Percentiles rank a stretch among this genome's conserved stretches.
Evolutionary conservation across 768 basidiomycete genomes (phyloP).

Genomic region (Suillus plorans): DNA sequence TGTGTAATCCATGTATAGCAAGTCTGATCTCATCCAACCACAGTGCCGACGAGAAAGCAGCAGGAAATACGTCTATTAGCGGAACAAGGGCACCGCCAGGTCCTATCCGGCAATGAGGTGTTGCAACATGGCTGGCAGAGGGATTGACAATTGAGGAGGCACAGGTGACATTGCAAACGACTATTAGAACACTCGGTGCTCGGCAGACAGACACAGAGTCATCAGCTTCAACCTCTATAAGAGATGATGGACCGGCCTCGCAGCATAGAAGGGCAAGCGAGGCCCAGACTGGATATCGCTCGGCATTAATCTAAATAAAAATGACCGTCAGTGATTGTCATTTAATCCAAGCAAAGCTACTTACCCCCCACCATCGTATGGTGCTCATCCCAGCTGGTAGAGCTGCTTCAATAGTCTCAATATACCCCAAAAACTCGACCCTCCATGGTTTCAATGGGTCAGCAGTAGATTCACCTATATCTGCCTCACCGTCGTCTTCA

Average conservation of each 20-base stretch:
- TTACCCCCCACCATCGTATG: constrained; percentile 37
- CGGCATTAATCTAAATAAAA: constrained; percentile 17
- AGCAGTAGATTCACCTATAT: not conserved
- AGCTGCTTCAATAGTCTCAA: not conserved
- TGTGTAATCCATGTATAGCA: too few relatives aligned
- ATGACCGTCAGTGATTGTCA: not conserved
- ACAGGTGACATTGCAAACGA: too few relatives aligned
- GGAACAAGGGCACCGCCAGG: too few relatives aligned
- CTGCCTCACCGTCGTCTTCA: constrained; percentile 6
- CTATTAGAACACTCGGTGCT: too few relatives aligned
- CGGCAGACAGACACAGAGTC: not conserved
- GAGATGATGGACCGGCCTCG: not conserved
- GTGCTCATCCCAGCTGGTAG: constrained; percentile 17
- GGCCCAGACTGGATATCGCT: constrained; percentile 33
- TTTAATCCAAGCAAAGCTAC: not conserved
- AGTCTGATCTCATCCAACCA: too few relatives aligned
- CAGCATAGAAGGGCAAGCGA: constrained; percentile 25
- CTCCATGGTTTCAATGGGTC: not conserved
- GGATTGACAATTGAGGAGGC: too few relatives aligned
- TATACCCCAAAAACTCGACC: not conserved
- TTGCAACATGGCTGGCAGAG: too few relatives aligned
- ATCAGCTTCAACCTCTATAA: not conserved
- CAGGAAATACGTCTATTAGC: too few relatives aligned
- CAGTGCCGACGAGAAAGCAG: too few relatives aligned
- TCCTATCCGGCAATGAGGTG: too few relatives aligned